Percentiles rank a stretch among this genome's conserved stretches.
phyloP scores from a whole-genome alignment of 176 grass and related monocot genomes.

The Triticum turgidum region DNA sequence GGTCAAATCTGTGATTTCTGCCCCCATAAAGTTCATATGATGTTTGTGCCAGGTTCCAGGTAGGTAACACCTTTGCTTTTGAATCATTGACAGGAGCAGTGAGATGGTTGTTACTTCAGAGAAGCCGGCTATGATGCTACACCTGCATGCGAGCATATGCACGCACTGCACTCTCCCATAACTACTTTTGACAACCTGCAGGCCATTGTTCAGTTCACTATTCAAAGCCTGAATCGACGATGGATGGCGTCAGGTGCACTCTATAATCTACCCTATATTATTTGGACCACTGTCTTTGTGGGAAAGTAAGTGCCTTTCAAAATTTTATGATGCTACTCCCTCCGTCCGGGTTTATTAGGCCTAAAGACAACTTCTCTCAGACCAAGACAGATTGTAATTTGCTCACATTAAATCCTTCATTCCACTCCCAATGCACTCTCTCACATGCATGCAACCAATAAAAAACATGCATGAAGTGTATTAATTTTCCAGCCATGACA shows the following conservation, averaged over 20 bases:
- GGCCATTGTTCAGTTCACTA: neutral
- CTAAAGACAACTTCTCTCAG: too few species aligned
- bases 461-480: too few species aligned
- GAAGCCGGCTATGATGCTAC: conserved; percentile 17
- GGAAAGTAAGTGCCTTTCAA: neutral
- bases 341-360: too few species aligned
- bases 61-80: conserved; percentile 17
- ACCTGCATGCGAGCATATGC: conserved; percentile 9
- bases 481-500: too few species aligned
- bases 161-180: conserved; percentile 5
- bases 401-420: too few species aligned
- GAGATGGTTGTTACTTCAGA: neutral
- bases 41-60: neutral
- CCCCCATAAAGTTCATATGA: neutral
- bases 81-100: conserved; percentile 25
- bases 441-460: too few species aligned
- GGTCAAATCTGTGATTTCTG: too few species aligned
- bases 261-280: neutral
- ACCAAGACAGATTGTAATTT: too few species aligned
- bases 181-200: neutral
- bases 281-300: conserved; percentile 31
- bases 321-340: neutral
- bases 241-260: neutral
- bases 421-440: too few species aligned
- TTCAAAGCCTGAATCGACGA: neutral